phyloP scores from a whole-genome alignment of 495 filamentous ascomycete genomes.

The Aspergillus haitiensis region DNA sequence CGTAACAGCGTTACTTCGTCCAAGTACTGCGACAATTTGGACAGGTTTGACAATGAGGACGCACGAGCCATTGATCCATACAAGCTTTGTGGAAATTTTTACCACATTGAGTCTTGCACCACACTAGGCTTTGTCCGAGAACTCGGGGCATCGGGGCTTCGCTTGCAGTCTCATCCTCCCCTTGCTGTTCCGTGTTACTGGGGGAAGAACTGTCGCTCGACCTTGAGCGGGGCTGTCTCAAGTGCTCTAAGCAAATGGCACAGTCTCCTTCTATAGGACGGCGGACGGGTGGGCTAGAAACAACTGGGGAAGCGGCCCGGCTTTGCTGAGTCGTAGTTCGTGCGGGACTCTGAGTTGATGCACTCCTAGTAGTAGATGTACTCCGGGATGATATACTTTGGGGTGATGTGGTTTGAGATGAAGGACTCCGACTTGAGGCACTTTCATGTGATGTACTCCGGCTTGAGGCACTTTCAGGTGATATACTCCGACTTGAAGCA shows the following conservation, averaged over 20 bases:
- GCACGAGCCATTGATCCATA: constrained; percentile 59
- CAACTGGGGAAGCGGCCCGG: not conserved
- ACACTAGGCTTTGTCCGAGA: constrained; percentile 53
- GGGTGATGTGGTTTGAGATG: no score
- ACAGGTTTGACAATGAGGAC: not conserved
- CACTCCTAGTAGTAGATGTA: no score
- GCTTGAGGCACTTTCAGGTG: no score
- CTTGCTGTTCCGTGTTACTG: no score
- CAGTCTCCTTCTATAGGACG: constrained; percentile 65
- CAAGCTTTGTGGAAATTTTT: constrained; percentile 69
- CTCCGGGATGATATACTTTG: no score
- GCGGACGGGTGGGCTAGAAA: constrained; percentile 33
- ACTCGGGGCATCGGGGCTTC: constrained; percentile 1
- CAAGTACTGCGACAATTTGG: not conserved
- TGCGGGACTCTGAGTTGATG: not conserved
- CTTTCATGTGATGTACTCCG: no score
- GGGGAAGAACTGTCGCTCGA: not conserved
- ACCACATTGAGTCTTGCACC: constrained; percentile 68
- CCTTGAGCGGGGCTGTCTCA: constrained; percentile 6
- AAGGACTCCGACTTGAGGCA: no score
- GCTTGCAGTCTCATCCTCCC: not conserved
- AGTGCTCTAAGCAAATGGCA: constrained; percentile 59
- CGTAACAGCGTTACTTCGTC: not conserved
- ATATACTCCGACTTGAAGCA: no score
- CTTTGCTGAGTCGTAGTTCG: not conserved